A percentile compares a stretch with the other conserved stretches of the same genome.
phyloP scores from a whole-genome alignment of 2,329 filamentous ascomycete species.

The Scedosporium aurantiacum region DNA sequence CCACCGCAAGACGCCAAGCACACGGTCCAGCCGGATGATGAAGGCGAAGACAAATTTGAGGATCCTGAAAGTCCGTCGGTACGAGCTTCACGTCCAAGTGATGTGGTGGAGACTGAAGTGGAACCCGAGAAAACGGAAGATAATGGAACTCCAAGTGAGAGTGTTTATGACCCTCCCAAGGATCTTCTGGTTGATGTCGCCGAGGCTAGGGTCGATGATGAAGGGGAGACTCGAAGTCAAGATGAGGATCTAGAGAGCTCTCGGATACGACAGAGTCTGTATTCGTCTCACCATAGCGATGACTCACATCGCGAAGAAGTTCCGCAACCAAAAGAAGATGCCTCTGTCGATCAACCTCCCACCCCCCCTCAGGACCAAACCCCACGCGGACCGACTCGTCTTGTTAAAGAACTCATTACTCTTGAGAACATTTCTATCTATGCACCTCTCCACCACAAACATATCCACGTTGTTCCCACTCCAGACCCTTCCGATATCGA shows the following conservation, averaged over 20 bases:
- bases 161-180: neutral
- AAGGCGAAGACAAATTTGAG: neutral
- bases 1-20: neutral
- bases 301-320: neutral
- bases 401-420: constrained; percentile 44
- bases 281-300: neutral
- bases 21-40: neutral
- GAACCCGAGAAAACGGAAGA: neutral
- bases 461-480: constrained; percentile 24
- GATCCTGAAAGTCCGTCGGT: neutral
- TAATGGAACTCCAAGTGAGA: neutral
- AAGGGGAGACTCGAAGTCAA: neutral
- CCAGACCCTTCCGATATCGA: constrained; percentile 17
- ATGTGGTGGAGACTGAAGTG: neutral
- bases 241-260: neutral
- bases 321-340: neutral
- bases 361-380: constrained; percentile 1
- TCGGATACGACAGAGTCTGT: neutral
- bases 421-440: constrained; percentile 42
- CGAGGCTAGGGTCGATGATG: neutral
- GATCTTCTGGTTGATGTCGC: neutral
- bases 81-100: neutral
- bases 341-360: neutral
- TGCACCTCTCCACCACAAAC: constrained; percentile 37
- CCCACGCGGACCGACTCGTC: constrained; percentile 40